phyloP scores from a whole-genome alignment of 345 rosid species.

The Eucalyptus erythrocorys region DNA sequence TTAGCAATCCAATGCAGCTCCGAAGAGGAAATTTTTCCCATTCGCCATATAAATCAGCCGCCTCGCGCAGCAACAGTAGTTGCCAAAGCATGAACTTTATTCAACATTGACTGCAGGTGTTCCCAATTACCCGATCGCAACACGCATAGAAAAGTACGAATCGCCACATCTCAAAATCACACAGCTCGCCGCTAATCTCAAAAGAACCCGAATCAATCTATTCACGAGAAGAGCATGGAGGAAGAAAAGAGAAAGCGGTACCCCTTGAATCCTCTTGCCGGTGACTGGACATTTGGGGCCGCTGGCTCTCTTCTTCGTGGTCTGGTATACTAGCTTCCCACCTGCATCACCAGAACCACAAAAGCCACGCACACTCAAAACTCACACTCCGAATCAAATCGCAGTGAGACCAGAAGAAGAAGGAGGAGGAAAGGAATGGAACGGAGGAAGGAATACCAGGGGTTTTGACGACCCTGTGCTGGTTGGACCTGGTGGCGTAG shows the following conservation, averaged over 20 bases:
- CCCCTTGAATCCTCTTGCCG: not conserved
- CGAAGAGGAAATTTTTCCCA: not conserved
- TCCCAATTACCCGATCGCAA: not conserved
- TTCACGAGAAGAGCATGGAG: not conserved
- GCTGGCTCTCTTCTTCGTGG: not conserved
- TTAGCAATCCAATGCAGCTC: not conserved
- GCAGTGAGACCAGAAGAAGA: not conserved
- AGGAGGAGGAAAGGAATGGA: not conserved
- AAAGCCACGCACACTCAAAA: not conserved
- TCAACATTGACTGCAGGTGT: not conserved
- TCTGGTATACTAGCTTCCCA: not conserved
- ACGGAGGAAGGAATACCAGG: not conserved
- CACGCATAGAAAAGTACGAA: not conserved
- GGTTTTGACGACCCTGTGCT: conserved; percentile 12
- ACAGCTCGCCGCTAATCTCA: not conserved
- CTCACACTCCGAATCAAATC: not conserved
- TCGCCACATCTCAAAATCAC: not conserved
- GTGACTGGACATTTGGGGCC: not conserved
- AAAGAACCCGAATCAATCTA: not conserved
- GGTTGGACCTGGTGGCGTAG: conserved; percentile 11
- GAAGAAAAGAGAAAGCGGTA: not conserved
- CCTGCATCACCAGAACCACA: not conserved
- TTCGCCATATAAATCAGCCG: not conserved
- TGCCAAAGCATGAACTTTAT: not conserved
- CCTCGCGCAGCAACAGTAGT: not conserved